Evolutionary conservation across 345 rosid genomes (phyloP).

Genomic region (Lepidium didymum): DNA sequence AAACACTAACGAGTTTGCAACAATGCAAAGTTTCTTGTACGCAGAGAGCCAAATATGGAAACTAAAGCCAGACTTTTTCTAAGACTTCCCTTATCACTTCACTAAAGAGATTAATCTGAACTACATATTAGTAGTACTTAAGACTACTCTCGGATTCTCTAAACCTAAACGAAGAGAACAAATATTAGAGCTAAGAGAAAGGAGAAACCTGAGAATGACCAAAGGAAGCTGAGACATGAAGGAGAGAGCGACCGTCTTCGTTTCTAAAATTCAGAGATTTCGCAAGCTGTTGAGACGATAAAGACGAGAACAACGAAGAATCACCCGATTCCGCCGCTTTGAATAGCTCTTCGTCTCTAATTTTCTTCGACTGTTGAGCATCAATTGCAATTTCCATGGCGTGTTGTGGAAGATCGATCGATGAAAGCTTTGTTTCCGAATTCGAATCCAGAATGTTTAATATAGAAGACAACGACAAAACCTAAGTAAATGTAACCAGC

Average conservation of each 20-base stretch:
- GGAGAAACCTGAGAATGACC: slow-evolving; percentile 42
- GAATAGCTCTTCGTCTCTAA: slow-evolving; percentile 59
- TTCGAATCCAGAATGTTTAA: not conserved
- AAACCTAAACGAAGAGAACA: not conserved
- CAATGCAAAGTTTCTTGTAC: not conserved
- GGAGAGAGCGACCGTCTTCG: slow-evolving; percentile 85
- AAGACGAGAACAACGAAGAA: slow-evolving; percentile 42
- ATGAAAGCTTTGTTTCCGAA: not conserved
- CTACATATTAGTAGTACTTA: not conserved
- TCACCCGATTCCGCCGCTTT: slow-evolving; percentile 80
- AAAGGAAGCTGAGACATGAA: slow-evolving; percentile 69
- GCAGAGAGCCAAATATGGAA: not conserved
- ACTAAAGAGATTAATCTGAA: not conserved
- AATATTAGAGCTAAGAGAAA: not conserved
- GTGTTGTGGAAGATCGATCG: not conserved
- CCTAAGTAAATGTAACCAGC: not conserved
- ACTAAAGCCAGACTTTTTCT: not conserved
- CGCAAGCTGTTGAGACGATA: slow-evolving; percentile 42
- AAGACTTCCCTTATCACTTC: not conserved
- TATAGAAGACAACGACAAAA: not conserved
- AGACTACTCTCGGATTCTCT: not conserved
- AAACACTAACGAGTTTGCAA: not conserved
- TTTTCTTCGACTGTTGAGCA: slow-evolving; percentile 18
- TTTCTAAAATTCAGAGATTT: slow-evolving; percentile 47
- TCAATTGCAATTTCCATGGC: slow-evolving; percentile 45